Percentiles rank a stretch among this genome's conserved stretches.
These are phyloP conservation scores for Discostella stelligera DNA, from an alignment of 352 stramenopile genomes.

Conservation along the genomic window DNA sequence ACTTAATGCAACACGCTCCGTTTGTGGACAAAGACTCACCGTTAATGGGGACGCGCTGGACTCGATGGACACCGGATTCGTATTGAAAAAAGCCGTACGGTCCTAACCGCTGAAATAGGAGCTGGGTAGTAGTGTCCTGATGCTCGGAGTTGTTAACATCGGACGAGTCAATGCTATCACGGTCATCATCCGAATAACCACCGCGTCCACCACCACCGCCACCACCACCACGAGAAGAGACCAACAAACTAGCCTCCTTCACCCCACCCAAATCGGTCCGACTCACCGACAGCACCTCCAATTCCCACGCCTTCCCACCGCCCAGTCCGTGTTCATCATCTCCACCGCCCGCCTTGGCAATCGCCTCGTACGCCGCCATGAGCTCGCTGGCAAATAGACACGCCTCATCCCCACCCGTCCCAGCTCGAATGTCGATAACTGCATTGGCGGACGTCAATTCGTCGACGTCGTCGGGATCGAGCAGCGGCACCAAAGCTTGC, in stretches of 20 bases:
- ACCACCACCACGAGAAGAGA: constrained; percentile 48
- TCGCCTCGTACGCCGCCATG: constrained; percentile 67
- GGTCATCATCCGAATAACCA: neutral
- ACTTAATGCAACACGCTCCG: neutral
- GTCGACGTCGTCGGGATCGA: constrained; percentile 66
- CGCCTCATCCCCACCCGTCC: constrained; percentile 80
- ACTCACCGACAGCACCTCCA: constrained; percentile 86
- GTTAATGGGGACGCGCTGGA: constrained; percentile 96
- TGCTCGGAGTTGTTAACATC: constrained; percentile 1
- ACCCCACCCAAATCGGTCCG: constrained; percentile 76
- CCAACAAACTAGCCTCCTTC: constrained; percentile 57
- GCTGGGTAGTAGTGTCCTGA: neutral
- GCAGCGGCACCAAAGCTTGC: constrained; percentile 57
- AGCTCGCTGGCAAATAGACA: constrained; percentile 73
- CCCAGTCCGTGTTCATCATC: constrained; percentile 3
- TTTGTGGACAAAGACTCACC: neutral
- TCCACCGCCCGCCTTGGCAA: constrained; percentile 52
- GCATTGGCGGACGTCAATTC: constrained; percentile 52
- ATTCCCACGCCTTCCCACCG: constrained; percentile 52
- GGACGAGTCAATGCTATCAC: neutral
- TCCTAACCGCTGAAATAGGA: constrained; percentile 56
- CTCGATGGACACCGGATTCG: constrained; percentile 93
- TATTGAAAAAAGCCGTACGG: constrained; percentile 93
- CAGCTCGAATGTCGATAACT: constrained; percentile 78
- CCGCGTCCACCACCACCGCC: constrained; percentile 2